phyloP scores from a whole-genome alignment of 176 grass and related monocot genomes.

The Musa troglodytarum region DNA sequence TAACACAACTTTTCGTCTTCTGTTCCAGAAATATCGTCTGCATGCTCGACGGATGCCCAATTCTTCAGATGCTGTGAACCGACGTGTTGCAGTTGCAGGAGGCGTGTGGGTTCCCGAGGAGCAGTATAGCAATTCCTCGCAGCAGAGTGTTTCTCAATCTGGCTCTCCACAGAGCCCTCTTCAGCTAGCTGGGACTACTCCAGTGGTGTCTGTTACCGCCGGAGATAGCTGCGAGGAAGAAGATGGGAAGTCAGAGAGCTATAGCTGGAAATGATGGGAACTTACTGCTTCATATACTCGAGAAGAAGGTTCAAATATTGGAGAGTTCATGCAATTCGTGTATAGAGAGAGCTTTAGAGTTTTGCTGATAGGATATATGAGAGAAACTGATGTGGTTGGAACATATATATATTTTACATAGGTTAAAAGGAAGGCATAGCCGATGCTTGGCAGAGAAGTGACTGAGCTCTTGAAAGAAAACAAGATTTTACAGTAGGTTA shows the following conservation, averaged over 20 bases:
- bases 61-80: conserved; percentile 9
- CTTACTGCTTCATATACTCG: not conserved
- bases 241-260: conserved; percentile 58
- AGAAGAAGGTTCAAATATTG: not conserved
- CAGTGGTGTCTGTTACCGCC: conserved; percentile 35
- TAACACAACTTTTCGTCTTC: not conserved
- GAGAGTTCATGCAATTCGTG: not conserved
- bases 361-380: not conserved
- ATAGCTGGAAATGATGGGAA: conserved; percentile 43
- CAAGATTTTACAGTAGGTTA: not conserved
- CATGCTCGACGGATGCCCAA: conserved; percentile 16
- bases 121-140: conserved; percentile 19
- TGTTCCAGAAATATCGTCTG: conserved; percentile 78
- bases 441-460: not conserved
- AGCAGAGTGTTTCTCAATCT: conserved; percentile 58
- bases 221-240: conserved; percentile 45
- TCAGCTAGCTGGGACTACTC: conserved; percentile 39
- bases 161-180: conserved; percentile 61
- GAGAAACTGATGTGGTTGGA: not conserved
- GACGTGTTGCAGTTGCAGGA: conserved; percentile 27
- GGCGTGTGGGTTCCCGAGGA: conserved; percentile 29
- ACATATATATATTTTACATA: not conserved
- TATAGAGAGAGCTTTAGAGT: not conserved
- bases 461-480: not conserved
- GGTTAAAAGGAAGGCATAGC: not conserved